Base-by-base conservation (phyloP, 495 filamentous ascomycete species). In the Penicillium diatomitis region DNA sequence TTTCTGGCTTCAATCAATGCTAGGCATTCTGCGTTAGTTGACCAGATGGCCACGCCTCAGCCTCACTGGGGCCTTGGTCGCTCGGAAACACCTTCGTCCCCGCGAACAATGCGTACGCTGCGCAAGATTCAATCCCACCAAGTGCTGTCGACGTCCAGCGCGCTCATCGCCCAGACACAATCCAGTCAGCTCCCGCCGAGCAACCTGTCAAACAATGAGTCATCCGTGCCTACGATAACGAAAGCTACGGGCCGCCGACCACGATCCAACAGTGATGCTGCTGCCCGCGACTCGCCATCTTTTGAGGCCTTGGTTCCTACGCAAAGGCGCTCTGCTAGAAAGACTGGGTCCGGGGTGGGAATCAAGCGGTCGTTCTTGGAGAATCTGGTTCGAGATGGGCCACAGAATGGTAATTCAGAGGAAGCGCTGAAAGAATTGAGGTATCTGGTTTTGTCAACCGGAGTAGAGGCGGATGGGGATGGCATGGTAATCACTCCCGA, bases 381-480 rank as follows among this genome's bases (percentile, higher is more conserved):
- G 53, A 70, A 64, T 38, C 58, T 88, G 3, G 63, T 89, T 28
- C 78, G 84, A 48, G 85, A 86, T 46, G 88, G 88, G 0, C 86
- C 87, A 8, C 83, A 83, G 7, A 70, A 75, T 61, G 84, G 82
- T 34, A 80, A 91, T 57, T 60, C 86, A 4, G 58, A 69, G 2
- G 75, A 79, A 39, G 84, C 81, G 4, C 75, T 95, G 33, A 77
- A 87, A 51, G 84, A 86, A 54, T 70, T 89, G 57, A 80, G 88
- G 48, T 79, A 85, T 60, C 80, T 85, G 54, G 80, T 96, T 36
- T 63, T 96, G 31, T 82, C 83, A 40, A 81, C 86, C 53, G 85
- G 85, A 49, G 82, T 95, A 34, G 85, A 87, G 55, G 82, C 85
- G 40, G 88, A 92, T 63, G 77, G 70, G 45, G 90, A 96, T 73